A percentile compares a stretch with the other conserved stretches of the same genome.
Evolutionary conservation across 202 grass and related monocot genomes (phyloP).

Genomic region (Eragrostis tef): DNA sequence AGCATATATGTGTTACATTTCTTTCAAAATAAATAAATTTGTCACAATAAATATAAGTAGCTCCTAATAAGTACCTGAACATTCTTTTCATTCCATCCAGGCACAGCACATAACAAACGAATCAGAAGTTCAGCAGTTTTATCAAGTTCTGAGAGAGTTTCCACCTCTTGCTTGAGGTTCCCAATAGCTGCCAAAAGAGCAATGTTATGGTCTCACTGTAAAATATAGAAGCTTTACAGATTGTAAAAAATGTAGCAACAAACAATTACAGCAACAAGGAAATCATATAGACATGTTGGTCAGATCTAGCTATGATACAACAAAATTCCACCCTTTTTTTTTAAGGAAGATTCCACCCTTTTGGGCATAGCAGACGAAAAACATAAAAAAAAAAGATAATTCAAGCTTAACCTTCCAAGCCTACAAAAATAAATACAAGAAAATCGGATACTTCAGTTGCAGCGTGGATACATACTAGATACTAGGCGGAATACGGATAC

Average conservation of each 20-base stretch:
- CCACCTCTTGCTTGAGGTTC: conserved; percentile 81
- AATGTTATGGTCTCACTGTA: conserved; percentile 27
- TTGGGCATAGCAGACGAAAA: neutral
- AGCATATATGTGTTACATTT: conserved; percentile 26
- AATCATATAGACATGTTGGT: conserved; percentile 16
- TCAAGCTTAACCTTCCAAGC: conserved; percentile 20
- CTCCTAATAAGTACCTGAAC: conserved; percentile 73
- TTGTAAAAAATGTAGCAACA: neutral
- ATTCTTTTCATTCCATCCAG: conserved; percentile 97
- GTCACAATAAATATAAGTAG: conserved; percentile 21
- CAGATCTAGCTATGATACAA: conserved; percentile 14
- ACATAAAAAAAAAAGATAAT: neutral
- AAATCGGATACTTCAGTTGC: no score
- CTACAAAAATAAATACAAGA: no score
- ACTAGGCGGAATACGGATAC: no score
- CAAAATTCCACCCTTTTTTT: conserved; percentile 4
- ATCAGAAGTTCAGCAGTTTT: conserved; percentile 80
- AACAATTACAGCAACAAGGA: neutral
- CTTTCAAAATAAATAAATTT: conserved; percentile 32
- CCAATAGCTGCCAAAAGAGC: conserved; percentile 71
- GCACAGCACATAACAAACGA: conserved; percentile 89
- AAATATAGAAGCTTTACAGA: neutral
- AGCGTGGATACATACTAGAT: no score
- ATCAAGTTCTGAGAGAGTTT: conserved; percentile 78
- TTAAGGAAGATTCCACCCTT: conserved; percentile 9